These are phyloP conservation scores for Quercus cerris DNA, from an alignment of 306 rosid species.

Conservation along the genomic window DNA sequence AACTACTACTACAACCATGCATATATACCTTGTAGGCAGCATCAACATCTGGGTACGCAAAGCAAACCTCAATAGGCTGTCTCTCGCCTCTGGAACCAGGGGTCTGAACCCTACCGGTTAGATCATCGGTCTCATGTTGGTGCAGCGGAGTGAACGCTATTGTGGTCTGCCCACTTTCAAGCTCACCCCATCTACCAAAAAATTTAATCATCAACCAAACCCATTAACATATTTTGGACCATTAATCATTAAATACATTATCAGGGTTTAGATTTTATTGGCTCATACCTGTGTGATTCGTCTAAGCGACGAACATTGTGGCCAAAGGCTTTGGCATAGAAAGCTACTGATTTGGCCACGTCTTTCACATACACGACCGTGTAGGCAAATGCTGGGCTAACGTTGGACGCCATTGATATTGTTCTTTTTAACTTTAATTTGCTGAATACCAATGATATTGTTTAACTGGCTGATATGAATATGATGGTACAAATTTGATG, in stretches of 20 bases:
- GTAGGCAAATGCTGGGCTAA: constrained; percentile 53
- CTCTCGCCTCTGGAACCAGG: constrained; percentile 38
- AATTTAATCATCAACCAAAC: not conserved
- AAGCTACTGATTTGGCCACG: constrained; percentile 59
- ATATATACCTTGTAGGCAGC: constrained; percentile 59
- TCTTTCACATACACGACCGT: constrained; percentile 66
- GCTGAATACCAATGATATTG: not conserved
- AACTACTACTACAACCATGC: too few species aligned
- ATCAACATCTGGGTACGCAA: constrained; percentile 65
- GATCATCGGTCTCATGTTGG: constrained; percentile 74
- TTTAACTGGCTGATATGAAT: not conserved
- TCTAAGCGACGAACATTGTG: constrained; percentile 70
- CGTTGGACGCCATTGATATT: constrained; percentile 44
- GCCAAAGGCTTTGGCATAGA: constrained; percentile 79
- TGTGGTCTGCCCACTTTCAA: constrained; percentile 73
- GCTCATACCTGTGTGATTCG: constrained; percentile 53
- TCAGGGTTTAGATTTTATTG: too few species aligned
- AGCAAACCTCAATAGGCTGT: constrained; percentile 64
- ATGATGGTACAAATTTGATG: not conserved
- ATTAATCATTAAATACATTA: not conserved
- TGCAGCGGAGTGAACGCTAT: constrained; percentile 78
- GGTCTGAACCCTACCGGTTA: constrained; percentile 57
- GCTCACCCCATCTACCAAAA: constrained; percentile 73
- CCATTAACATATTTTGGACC: not conserved
- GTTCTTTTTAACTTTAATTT: too few species aligned